phyloP scores from a whole-genome alignment of 441 rosid genomes.

The Gossypium laxum region DNA sequence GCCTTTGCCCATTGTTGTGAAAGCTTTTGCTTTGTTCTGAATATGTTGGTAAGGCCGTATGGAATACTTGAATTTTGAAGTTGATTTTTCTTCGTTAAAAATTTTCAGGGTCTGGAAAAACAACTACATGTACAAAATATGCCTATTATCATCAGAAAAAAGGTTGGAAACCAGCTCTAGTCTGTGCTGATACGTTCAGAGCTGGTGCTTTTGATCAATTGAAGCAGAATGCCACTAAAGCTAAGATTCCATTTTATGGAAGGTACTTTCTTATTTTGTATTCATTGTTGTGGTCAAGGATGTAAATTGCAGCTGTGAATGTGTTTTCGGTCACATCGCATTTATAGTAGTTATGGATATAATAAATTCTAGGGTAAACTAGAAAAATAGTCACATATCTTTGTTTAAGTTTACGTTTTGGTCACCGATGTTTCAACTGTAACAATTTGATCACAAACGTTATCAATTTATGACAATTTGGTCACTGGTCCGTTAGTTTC shows the following conservation, averaged over 20 bases:
- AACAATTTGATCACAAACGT: too few relatives aligned
- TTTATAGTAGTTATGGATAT: background rate
- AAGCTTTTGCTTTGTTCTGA: background rate
- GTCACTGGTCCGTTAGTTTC: too few relatives aligned
- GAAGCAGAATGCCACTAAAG: conserved; percentile 96
- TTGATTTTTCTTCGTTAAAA: background rate
- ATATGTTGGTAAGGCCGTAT: background rate
- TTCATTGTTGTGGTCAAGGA: background rate
- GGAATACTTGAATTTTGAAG: background rate
- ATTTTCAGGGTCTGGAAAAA: conserved; percentile 83
- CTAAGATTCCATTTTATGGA: conserved; percentile 90
- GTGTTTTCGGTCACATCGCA: background rate
- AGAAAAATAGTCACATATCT: too few relatives aligned
- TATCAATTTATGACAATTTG: too few relatives aligned
- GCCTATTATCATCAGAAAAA: conserved; percentile 91
- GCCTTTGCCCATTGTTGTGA: background rate
- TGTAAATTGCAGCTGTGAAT: too few relatives aligned
- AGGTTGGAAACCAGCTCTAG: conserved; percentile 89
- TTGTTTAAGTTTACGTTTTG: too few relatives aligned
- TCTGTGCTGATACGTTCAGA: conserved; percentile 95
- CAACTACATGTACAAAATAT: conserved; percentile 89
- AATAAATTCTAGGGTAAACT: background rate
- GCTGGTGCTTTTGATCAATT: conserved; percentile 97
- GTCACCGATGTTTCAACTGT: too few relatives aligned
- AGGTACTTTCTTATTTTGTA: conserved; percentile 35